Percentiles rank a stretch among this genome's conserved stretches.
Conservation (phyloP, 2,329 filamentous ascomycete genomes). For the Myotisia sp. region DNA sequence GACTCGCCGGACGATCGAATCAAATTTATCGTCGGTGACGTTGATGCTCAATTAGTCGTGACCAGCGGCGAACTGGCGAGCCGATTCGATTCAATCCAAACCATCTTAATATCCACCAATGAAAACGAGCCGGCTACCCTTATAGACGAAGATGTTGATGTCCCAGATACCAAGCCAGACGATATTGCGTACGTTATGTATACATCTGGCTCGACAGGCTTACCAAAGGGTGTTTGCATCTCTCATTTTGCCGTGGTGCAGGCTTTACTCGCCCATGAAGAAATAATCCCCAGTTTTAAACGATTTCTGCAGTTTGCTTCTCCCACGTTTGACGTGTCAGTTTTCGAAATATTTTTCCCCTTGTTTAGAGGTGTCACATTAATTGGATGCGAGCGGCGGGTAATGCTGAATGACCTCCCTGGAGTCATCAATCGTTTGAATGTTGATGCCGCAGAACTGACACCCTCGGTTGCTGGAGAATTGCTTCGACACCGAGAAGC, state of each 20-base stretch:
- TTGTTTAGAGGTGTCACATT: slow-evolving; percentile 59
- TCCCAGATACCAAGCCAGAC: slow-evolving; percentile 13
- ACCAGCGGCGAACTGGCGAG: slow-evolving; percentile 34
- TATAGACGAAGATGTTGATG: slow-evolving; percentile 4
- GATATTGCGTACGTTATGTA: slow-evolving; percentile 77
- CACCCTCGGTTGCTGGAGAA: slow-evolving; percentile 71
- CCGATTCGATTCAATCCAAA: too few species aligned
- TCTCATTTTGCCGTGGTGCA: slow-evolving; percentile 71
- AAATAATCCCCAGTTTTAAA: slow-evolving; percentile 58
- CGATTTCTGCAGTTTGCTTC: slow-evolving; percentile 85
- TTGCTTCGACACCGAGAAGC: slow-evolving; percentile 53
- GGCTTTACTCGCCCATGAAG: slow-evolving; percentile 66
- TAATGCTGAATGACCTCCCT: slow-evolving; percentile 63
- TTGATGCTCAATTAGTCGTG: slow-evolving; percentile 54
- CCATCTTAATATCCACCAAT: too few species aligned
- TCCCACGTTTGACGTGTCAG: slow-evolving; percentile 84
- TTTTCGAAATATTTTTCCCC: slow-evolving; percentile 91
- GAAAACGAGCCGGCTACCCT: too few species aligned
- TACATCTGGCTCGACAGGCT: slow-evolving; percentile 78
- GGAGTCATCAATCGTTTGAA: slow-evolving; percentile 48
- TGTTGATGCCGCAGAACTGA: slow-evolving; percentile 76
- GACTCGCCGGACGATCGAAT: slow-evolving; percentile 66
- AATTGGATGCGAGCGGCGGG: slow-evolving; percentile 52
- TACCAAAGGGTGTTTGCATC: slow-evolving; percentile 73
- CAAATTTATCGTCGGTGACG: slow-evolving; percentile 66